Base-by-base conservation (phyloP, 192 early-diverging fungal species). In the Dimargaris cristalligena region DNA sequence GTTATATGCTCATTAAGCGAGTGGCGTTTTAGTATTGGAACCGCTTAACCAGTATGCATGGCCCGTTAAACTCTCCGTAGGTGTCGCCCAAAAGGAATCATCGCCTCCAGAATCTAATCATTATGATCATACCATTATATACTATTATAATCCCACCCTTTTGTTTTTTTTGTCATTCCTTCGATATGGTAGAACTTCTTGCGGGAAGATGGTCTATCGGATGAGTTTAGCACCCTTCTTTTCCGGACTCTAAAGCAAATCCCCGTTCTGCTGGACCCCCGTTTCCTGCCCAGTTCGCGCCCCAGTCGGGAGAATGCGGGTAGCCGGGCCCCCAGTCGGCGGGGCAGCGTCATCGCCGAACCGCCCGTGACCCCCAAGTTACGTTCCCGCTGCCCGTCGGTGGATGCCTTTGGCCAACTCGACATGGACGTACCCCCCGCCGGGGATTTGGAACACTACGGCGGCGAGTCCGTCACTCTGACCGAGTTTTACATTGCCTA, bases 231-330 rank as follows among this genome's bases (percentile, higher is more conserved):
- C 34, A 18, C 20, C 32, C 20, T 56, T 13, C 29, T 56, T 2
- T 56, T n/a, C 34, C 54, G 54, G 20, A 56, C 31, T 8, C 18
- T 56, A 16, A 56, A 56, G 54, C 54, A 56, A 20, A 56, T 56
- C 23, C 54, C 54, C 2, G 54, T 33, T 14, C 6, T 56, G 31
- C 14, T 56, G 54, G 54, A 56, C 31, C 54, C 54, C 8, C 30
- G 31, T 1, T 56, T 56, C 29, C 34, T 56, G 23, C 54, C 54
- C 14, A 34, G 34, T 23, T 33, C 30, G 16, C 54, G 29, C 11
- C 51, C 18, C 2, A 28, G n/a, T 3, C 23, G 18, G 51, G 3
- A 4, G 14, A 13, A 29, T 3, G 1, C 46, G 46, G 25, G 50
- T 23, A 56, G 31, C 34, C 31, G 1, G 4, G 20, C 20, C 34